phyloP scores from a whole-genome alignment of 2,329 filamentous ascomycete species.

The Pseudogymnoascus sp. region DNA sequence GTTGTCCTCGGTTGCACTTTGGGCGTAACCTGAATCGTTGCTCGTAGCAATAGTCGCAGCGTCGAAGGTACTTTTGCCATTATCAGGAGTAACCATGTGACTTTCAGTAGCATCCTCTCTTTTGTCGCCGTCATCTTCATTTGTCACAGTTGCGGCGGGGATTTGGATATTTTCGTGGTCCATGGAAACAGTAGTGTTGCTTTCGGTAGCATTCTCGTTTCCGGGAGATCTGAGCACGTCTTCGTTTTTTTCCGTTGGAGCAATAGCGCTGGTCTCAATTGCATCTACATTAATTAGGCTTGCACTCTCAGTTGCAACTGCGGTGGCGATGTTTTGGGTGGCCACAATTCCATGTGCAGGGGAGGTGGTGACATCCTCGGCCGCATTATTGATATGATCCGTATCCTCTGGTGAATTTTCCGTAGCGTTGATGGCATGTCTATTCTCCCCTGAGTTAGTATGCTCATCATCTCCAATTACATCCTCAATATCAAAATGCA shows the following conservation, averaged over 20 bases:
- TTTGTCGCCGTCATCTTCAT: neutral
- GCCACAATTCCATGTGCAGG: neutral
- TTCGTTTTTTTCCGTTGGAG: neutral
- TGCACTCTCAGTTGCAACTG: neutral
- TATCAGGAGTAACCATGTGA: neutral
- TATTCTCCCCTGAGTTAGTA: constrained; percentile 1
- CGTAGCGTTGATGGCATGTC: neutral
- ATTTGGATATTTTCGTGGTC: neutral
- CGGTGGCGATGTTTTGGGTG: neutral
- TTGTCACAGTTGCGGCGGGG: neutral
- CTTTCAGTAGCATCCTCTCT: no score
- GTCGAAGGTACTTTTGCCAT: neutral
- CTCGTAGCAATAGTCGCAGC: no score
- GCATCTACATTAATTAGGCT: neutral
- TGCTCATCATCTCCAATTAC: neutral
- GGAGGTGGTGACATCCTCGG: neutral
- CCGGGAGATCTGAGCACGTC: neutral
- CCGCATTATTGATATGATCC: neutral
- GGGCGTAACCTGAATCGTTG: neutral
- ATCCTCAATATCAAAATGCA: neutral
- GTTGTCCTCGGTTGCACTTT: neutral
- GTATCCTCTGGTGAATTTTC: neutral
- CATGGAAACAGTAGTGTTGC: neutral
- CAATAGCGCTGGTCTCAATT: neutral
- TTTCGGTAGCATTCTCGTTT: neutral